These are phyloP conservation scores for Aspergillus ellipticus DNA, from an alignment of 495 filamentous ascomycete species.

Conservation along the genomic window DNA sequence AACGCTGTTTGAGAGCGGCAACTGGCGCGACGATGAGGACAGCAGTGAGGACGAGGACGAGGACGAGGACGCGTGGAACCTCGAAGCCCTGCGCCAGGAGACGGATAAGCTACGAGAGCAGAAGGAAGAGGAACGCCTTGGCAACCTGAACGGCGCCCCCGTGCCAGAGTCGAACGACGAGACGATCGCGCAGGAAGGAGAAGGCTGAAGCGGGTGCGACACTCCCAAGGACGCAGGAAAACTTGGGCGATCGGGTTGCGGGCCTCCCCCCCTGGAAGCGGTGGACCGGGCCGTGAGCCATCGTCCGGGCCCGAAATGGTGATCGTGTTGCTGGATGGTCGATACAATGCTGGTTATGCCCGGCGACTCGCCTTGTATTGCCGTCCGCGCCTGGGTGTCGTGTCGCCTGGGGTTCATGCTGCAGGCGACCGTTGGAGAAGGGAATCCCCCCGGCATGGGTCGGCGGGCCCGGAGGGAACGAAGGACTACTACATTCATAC, in stretches of 20 bases:
- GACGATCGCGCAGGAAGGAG: constrained; percentile 24
- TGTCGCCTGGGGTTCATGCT: constrained; percentile 19
- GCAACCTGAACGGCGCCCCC: constrained; percentile 28
- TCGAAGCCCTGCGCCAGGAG: constrained; percentile 69
- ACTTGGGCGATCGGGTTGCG: constrained; percentile 30
- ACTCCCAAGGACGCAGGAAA: constrained; percentile 21
- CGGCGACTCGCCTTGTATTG: constrained; percentile 12
- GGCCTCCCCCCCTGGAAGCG: constrained; percentile 25
- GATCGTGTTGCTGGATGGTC: constrained; percentile 24
- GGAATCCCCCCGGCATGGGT: constrained; percentile 10
- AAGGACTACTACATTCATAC: constrained; percentile 6
- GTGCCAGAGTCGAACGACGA: constrained; percentile 22
- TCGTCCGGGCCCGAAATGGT: constrained; percentile 24
- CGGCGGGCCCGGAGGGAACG: background rate
- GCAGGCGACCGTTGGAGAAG: constrained; percentile 4
- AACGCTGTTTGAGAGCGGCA: constrained; percentile 92
- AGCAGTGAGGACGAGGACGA: constrained; percentile 59
- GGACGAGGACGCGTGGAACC: constrained; percentile 63
- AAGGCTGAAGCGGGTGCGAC: constrained; percentile 26
- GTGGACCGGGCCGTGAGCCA: constrained; percentile 20
- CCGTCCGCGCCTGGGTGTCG: constrained; percentile 13
- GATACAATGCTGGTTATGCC: constrained; percentile 13
- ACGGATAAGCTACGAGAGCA: constrained; percentile 56
- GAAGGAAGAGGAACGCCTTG: constrained; percentile 45
- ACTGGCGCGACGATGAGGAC: constrained; percentile 73